Percentiles rank a stretch among this genome's conserved stretches.
Evolutionary conservation across 805 yeast genomes (phyloP).

Genomic region (Debaryomyces castellii): DNA sequence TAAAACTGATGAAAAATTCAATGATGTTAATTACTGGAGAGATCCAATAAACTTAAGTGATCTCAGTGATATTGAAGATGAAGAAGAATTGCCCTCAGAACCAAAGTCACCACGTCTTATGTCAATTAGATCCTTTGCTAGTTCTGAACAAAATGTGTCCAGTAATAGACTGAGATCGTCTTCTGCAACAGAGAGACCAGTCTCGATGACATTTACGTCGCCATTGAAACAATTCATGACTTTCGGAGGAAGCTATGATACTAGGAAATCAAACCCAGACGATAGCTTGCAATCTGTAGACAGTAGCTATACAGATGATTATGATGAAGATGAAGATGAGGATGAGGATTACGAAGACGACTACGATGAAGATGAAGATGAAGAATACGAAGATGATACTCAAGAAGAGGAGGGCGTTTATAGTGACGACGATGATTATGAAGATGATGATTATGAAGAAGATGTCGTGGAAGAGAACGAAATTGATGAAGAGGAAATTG

Average conservation of each 20-base stretch:
- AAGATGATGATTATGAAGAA: conserved; percentile 15
- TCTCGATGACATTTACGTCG: conserved; percentile 36
- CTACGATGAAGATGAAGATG: conserved; percentile 30
- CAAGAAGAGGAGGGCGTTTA: conserved; percentile 12
- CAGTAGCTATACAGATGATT: conserved; percentile 13
- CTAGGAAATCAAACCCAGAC: neutral
- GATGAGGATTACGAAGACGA: conserved; percentile 22
- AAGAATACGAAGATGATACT: conserved; percentile 18
- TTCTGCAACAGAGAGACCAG: conserved; percentile 27
- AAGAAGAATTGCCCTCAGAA: conserved; percentile 12
- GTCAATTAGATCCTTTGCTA: conserved; percentile 7
- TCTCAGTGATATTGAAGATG: conserved; percentile 44
- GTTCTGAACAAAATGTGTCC: conserved; percentile 2
- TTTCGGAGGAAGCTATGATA: conserved; percentile 23
- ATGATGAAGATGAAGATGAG: conserved; percentile 15
- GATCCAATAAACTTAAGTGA: conserved; percentile 72
- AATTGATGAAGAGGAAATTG: too few relatives aligned
- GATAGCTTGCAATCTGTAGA: conserved; percentile 10
- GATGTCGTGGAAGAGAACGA: conserved; percentile 19
- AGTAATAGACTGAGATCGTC: conserved; percentile 1
- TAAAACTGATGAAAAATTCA: conserved; percentile 59
- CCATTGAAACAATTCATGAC: conserved; percentile 43
- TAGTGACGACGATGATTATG: conserved; percentile 14
- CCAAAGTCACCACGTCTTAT: conserved; percentile 18
- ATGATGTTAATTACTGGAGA: conserved; percentile 92